Evolutionary conservation across 768 basidiomycete species (phyloP), one percentile per base, ranked within the genome.

Genomic region (Lactarius sp.): DNA sequence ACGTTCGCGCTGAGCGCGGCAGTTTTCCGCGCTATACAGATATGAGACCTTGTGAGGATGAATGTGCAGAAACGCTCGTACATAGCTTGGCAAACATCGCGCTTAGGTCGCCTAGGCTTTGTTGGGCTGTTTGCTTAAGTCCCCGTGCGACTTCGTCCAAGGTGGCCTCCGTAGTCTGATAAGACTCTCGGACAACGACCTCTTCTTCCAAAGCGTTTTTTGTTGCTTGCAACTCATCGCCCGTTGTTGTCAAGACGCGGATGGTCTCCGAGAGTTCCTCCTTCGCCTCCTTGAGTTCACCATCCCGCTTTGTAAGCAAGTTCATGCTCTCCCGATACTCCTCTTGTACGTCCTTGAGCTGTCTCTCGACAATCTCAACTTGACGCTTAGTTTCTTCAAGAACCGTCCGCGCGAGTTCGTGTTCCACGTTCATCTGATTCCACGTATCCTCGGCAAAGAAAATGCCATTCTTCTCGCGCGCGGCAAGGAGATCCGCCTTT

Each of bases 381-480:
- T 90, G 87, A 70, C 87, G 88, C 73, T 83, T 87, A 12, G 92
- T 86, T 70, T 98, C 94, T 50, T 87, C 84, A 59, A 90, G 79
- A 69, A 91, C 88, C 7, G 89, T 89, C 70, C 86, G 83, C 53
- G 81, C 80, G 44, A 89, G 76, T 69, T 93, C 90, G 64, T 92
- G 86, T 71, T 93, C 92, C 2, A 79, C 77, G 8, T 75, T 83
- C 76, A 96, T 81, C 72, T 95, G 87, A 52, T 81, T 83, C 94
- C 94, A 98, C 3, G 85, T 87, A 69, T 98, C 94, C 69, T 92
- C 86, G 0, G 92, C 88, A 73, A 98, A 88, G 74, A 88, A 97
- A 41, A 98, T 92, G 8, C 97, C 97, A 70, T 96, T 94, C 80
- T 96, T 96, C 75, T 97, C 94, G 42, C 95, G 83, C 6, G 94